Evolutionary conservation across 2,329 filamentous ascomycete species (phyloP), one percentile per base, ranked within the genome.

Genomic region (Colletotrichum orbiculare): DNA sequence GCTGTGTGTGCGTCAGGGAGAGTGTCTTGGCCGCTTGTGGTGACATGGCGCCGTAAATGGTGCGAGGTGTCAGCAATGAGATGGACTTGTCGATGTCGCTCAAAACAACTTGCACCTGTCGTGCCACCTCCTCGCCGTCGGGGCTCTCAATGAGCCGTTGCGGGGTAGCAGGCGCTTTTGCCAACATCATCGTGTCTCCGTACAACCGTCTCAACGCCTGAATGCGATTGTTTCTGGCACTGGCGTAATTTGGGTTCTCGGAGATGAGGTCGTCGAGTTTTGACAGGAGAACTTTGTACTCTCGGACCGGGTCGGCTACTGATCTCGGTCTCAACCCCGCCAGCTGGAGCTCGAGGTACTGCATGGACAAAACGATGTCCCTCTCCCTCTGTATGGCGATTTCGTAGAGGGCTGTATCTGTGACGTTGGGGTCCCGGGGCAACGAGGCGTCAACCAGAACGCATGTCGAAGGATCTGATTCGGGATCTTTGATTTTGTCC

Each of bases 181-280:
- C 70, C 41, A 88, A 74, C 25, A 90, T 76, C 72, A 89, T 80
- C 2, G 80, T 77, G 71, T 91, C 88, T 10, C 89, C 89, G 67
- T 90, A 88, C 60, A 88, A 76, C 52, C 89, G 80, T 25, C 90
- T 80, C 37, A 85, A 71, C 8, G 89, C 83, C 74, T 94, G 92
- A 3, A 89, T 91, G 54, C 91, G 84, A 76, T 95, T 94, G 74
- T 93, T 91, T 63, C 87, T 85, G 6, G 88, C 90, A 68, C 89
- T 92, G 25, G 91, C 90, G 75, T 94, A 94, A 38, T 79, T 76
- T 3, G 91, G 89, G 57, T 87, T 74, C 33, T 84, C 76, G 2
- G 79, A 71, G 45, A 93, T 85, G 38, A 93, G 80, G 2, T 76
- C 73, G 37, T 83, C 81, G 6, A 94, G 78, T 6, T 79, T 75